Base-by-base conservation (phyloP, 2,329 filamentous ascomycete genomes). In the Tolypocladium tropicale region DNA sequence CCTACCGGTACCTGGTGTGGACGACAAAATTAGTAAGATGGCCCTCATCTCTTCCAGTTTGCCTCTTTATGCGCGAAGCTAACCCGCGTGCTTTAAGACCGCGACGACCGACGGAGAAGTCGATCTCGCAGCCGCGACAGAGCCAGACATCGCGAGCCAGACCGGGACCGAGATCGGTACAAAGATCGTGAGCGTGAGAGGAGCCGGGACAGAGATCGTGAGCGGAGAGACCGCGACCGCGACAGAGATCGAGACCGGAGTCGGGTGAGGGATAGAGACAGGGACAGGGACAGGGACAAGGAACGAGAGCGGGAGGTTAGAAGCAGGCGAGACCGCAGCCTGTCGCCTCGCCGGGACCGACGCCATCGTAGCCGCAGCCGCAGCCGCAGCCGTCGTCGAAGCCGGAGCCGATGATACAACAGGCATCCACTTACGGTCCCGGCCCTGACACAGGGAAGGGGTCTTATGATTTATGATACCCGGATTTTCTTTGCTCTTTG, bases 1-100 rank as follows among this genome's bases (percentile, higher is more conserved):
- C 10, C 66, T 83, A 43, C 80, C 81, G 1, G 69, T 82, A 23
- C 80, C 80, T 0, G 78, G 80, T n/a, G 71, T 82, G n/a, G 78
- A 82, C 54, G 80, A 82, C 60, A 76, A 74, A 59, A 49, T 37
- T 53, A 55, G 55, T 48, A 28, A 50, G 56, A 50, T 16, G 18
- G 34, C 32, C 14, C 73, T 53, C 76, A 6, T 32, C n/a, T 50
- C 7, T 7, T n/a, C 6, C 1, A 21, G 12, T 11, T 6, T 14
- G 9, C 10, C 3, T 5, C n/a, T 25, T 2, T 16, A 18, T 23
- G 46, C 46, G 18, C n/a, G 28, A 32, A 21, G 28, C 46, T 50
- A 33, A 50, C 5, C 2, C 2, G 18, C n/a, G 18, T 32, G 28
- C 46, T 21, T 76, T 28, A 66, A 56, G 76, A 72, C 33, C 73